Percentiles rank a stretch among this genome's conserved stretches.
These are phyloP conservation scores for Lagenidium giganteum DNA, from an alignment of 352 stramenopile genomes.

Conservation along the genomic window DNA sequence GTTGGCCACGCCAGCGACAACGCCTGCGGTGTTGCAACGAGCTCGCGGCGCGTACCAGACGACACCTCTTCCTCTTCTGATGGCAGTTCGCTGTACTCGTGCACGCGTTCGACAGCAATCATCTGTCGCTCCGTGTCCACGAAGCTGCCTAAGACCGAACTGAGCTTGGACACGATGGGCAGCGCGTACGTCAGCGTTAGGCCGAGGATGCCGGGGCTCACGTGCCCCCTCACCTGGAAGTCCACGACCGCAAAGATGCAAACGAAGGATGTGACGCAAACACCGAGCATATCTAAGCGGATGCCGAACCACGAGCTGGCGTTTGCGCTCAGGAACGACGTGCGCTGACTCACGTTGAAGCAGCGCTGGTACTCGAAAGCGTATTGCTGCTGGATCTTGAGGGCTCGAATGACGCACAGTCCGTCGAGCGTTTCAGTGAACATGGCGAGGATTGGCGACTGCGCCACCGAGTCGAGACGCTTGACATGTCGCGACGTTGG, in stretches of 20 bases:
- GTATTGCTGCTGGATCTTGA: constrained; percentile 42
- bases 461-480: constrained; percentile 59
- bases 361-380: constrained; percentile 25
- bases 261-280: constrained; percentile 81
- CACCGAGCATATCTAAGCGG: constrained; percentile 77
- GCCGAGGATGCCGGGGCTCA: constrained; percentile 73
- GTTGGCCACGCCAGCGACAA: constrained; percentile 30
- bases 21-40: not conserved
- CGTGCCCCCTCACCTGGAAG: constrained; percentile 38
- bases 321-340: constrained; percentile 71
- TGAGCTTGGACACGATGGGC: constrained; percentile 86
- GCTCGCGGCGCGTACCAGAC: too few relatives aligned
- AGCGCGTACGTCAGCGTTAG: constrained; percentile 90
- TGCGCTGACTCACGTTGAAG: constrained; percentile 67
- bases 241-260: constrained; percentile 71
- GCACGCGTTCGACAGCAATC: constrained; percentile 87
- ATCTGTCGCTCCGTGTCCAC: constrained; percentile 89
- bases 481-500: constrained; percentile 70
- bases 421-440: constrained; percentile 79
- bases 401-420: constrained; percentile 54
- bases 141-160: constrained; percentile 78
- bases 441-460: constrained; percentile 68
- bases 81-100: constrained; percentile 68
- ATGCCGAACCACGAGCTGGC: constrained; percentile 80
- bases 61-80: constrained; percentile 44